These are phyloP conservation scores for Fusarium penzigii DNA, from an alignment of 2,329 filamentous ascomycete genomes.

Conservation along the genomic window DNA sequence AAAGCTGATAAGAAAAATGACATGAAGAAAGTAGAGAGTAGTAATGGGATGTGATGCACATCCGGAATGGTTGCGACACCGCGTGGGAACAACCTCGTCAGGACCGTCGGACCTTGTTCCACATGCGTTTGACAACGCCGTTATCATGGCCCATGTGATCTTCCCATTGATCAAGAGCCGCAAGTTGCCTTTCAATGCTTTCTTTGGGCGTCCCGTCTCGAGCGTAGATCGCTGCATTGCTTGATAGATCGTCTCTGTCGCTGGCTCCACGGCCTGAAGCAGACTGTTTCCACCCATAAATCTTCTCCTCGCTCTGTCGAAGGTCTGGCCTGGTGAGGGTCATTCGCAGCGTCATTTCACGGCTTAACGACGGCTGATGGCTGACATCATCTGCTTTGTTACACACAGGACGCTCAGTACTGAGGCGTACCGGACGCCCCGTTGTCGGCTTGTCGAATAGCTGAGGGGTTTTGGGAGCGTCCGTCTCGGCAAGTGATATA, in stretches of 20 bases:
- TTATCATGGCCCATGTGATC: constrained; percentile 40
- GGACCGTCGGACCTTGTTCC: constrained; percentile 59
- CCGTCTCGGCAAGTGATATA: constrained; percentile 55
- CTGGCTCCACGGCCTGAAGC: constrained; percentile 46
- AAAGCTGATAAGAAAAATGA: neutral
- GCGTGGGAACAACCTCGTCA: constrained; percentile 12
- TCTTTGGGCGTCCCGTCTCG: constrained; percentile 47
- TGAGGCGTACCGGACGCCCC: constrained; percentile 30
- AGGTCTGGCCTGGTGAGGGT: constrained; percentile 89
- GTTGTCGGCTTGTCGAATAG: constrained; percentile 43
- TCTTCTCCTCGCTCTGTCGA: constrained; percentile 69
- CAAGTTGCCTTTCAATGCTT: constrained; percentile 55
- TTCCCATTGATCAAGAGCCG: constrained; percentile 53
- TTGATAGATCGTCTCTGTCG: constrained; percentile 34
- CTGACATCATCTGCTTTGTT: constrained; percentile 43
- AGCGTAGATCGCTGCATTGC: constrained; percentile 22
- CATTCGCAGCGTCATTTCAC: constrained; percentile 97
- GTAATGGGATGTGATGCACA: neutral
- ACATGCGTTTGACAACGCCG: constrained; percentile 62
- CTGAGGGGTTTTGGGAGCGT: constrained; percentile 60
- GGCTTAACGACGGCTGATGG: constrained; percentile 56
- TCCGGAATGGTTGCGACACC: neutral
- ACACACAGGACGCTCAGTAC: constrained; percentile 27
- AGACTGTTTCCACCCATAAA: constrained; percentile 66
- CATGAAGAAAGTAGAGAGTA: neutral